phyloP scores from a whole-genome alignment of 2,329 filamentous ascomycete species.

The Alternaria triticimaculans region DNA sequence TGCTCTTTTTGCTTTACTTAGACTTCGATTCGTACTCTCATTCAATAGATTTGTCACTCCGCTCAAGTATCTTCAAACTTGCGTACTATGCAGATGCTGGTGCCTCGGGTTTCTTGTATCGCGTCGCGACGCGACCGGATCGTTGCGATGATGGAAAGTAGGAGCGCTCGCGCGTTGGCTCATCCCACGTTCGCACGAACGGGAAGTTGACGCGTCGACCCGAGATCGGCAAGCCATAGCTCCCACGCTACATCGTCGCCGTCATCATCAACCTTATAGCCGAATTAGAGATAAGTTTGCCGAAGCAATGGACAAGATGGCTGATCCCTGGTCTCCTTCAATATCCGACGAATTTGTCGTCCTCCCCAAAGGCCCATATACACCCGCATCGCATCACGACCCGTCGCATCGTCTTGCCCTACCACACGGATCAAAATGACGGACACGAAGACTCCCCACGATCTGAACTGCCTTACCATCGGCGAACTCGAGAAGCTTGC shows the following conservation, averaged over 20 bases:
- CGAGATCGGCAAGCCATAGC: conserved; percentile 22
- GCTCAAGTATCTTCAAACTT: too few relatives aligned
- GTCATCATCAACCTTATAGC: conserved; percentile 19
- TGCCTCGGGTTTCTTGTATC: too few relatives aligned
- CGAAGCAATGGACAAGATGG: background rate
- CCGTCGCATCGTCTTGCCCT: background rate
- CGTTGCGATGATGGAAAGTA: too few relatives aligned
- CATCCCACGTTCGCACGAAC: conserved; percentile 8
- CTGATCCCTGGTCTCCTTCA: background rate
- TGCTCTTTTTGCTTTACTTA: too few relatives aligned
- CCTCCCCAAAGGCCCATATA: background rate
- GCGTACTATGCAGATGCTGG: too few relatives aligned
- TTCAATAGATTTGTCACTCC: too few relatives aligned
- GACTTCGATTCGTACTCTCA: too few relatives aligned
- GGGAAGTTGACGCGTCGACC: background rate
- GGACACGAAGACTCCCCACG: conserved; percentile 17
- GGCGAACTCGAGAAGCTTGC: conserved; percentile 34
- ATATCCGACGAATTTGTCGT: background rate
- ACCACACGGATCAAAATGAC: conserved; percentile 13
- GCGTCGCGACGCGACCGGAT: too few relatives aligned
- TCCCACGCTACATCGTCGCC: conserved; percentile 11
- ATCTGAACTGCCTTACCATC: conserved; percentile 39
- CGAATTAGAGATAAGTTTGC: conserved; percentile 5
- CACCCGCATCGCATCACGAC: background rate
- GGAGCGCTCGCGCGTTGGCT: too few relatives aligned